Percentiles rank a stretch among this genome's conserved stretches.
phyloP scores from a whole-genome alignment of 257 asterid species.

The Fraxinus pennsylvanica region DNA sequence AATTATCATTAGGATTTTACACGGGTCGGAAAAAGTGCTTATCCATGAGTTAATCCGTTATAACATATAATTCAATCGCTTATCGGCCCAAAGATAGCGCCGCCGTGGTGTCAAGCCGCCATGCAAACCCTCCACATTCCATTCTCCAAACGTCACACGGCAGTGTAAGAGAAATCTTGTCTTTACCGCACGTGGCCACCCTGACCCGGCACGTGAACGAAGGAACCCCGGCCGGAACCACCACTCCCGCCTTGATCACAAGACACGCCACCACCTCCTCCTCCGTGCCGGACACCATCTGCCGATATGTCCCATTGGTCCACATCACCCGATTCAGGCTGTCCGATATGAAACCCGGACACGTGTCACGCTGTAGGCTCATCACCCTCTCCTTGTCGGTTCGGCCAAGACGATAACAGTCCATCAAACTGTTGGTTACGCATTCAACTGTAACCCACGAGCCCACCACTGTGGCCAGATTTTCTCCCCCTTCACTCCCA shows the following conservation, averaged over 20 bases:
- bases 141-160: slow-evolving; percentile 91
- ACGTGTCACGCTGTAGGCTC: slow-evolving; percentile 56
- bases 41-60: not conserved
- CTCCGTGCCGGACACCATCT: slow-evolving; percentile 36
- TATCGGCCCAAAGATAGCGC: slow-evolving; percentile 63
- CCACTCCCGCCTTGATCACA: slow-evolving; percentile 47
- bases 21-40: not conserved
- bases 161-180: slow-evolving; percentile 40
- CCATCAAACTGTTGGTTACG: slow-evolving; percentile 53
- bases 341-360: slow-evolving; percentile 74
- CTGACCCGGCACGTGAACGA: slow-evolving; percentile 79
- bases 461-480: slow-evolving; percentile 27
- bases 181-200: slow-evolving; percentile 55
- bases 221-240: slow-evolving; percentile 31
- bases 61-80: not conserved
- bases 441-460: slow-evolving; percentile 56
- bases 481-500: slow-evolving; percentile 24
- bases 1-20: not conserved
- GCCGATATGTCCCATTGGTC: slow-evolving; percentile 59
- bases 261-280: slow-evolving; percentile 34
- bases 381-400: slow-evolving; percentile 54
- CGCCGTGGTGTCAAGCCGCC: slow-evolving; percentile 81
- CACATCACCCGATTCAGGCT: slow-evolving; percentile 52
- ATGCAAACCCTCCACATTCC: slow-evolving; percentile 83
- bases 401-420: slow-evolving; percentile 30